These are phyloP conservation scores for Candida succiphila DNA, from an alignment of 805 yeast genomes.

Conservation along the genomic window DNA sequence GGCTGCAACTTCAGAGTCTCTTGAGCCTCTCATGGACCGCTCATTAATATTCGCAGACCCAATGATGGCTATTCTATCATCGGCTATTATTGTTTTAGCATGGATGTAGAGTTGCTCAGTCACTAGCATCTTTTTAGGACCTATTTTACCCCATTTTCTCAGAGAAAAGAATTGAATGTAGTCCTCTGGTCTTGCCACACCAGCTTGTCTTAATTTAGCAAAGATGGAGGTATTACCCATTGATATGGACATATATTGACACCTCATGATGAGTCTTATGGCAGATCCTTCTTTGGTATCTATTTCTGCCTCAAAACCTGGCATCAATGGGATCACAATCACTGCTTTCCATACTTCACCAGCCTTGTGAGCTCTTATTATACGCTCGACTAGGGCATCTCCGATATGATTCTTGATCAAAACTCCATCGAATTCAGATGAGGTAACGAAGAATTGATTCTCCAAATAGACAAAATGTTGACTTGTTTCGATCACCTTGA, in stretches of 20 bases:
- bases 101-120: conserved; percentile 93
- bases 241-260: conserved; percentile 89
- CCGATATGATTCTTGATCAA: conserved; percentile 84
- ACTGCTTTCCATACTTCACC: conserved; percentile 82
- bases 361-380: conserved; percentile 75
- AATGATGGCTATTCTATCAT: conserved; percentile 86
- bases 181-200: conserved; percentile 73
- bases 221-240: conserved; percentile 84
- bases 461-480: conserved; percentile 92
- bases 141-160: conserved; percentile 93
- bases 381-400: conserved; percentile 95
- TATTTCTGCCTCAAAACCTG: conserved; percentile 91
- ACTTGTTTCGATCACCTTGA: conserved; percentile 82
- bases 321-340: conserved; percentile 90
- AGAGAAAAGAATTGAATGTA: conserved; percentile 87
- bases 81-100: conserved; percentile 85
- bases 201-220: conserved; percentile 66
- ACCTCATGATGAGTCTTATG: conserved; percentile 93
- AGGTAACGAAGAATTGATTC: conserved; percentile 88
- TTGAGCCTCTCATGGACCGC: conserved; percentile 85
- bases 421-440: conserved; percentile 79
- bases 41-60: conserved; percentile 98
- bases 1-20: conserved; percentile 94
- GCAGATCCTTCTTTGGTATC: conserved; percentile 91
- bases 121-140: conserved; percentile 59